A percentile compares a stretch with the other conserved stretches of the same genome.
Evolutionary conservation across 495 filamentous ascomycete species (phyloP).

Genomic region (Xylaria castorea): DNA sequence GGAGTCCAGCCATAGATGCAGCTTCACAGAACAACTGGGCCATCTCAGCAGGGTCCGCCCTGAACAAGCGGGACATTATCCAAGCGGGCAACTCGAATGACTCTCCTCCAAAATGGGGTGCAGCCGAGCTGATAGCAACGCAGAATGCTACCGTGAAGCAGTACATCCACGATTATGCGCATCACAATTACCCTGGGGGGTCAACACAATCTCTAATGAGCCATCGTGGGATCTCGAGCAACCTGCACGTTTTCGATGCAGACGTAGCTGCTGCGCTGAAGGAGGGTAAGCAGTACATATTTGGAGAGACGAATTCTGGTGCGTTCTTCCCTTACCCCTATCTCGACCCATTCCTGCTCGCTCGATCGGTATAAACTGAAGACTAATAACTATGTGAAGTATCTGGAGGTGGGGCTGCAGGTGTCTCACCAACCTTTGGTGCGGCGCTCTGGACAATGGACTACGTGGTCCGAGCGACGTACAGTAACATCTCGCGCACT

Average conservation of each 20-base stretch:
- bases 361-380: not conserved
- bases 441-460: slow-evolving; percentile 68
- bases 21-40: slow-evolving; percentile 63
- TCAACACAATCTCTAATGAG: slow-evolving; percentile 57
- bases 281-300: slow-evolving; percentile 58
- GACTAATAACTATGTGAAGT: slow-evolving; percentile 34
- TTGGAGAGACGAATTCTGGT: slow-evolving; percentile 68
- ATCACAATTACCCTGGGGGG: slow-evolving; percentile 67
- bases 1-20: slow-evolving; percentile 60
- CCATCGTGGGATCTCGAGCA: slow-evolving; percentile 55
- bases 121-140: slow-evolving; percentile 54
- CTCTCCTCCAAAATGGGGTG: slow-evolving; percentile 58
- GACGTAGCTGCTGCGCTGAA: slow-evolving; percentile 56
- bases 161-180: slow-evolving; percentile 61
- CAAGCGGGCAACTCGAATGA: slow-evolving; percentile 66
- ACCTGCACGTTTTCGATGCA: slow-evolving; percentile 55
- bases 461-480: slow-evolving; percentile 58
- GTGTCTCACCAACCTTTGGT: slow-evolving; percentile 63
- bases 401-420: slow-evolving; percentile 56
- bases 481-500: slow-evolving; percentile 55
- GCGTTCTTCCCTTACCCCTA: slow-evolving; percentile 13
- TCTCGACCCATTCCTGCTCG: not conserved
- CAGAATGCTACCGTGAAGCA: slow-evolving; percentile 55
- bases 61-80: slow-evolving; percentile 54
- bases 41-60: slow-evolving; percentile 55